Evolutionary conservation across 2,329 filamentous ascomycete species (phyloP).

Genomic region (Lojkania enalia): DNA sequence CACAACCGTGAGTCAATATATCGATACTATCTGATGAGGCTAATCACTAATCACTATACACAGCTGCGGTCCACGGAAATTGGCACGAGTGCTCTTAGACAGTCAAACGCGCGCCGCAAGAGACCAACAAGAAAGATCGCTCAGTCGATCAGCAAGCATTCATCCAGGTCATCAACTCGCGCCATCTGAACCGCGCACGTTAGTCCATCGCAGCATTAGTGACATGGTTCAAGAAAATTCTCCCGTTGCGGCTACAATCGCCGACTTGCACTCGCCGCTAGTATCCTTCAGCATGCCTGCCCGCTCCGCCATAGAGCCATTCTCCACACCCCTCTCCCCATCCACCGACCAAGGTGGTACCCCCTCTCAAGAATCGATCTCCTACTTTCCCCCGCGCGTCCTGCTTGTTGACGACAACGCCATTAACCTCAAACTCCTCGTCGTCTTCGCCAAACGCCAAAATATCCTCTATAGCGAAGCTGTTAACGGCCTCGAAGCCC

Average conservation of each 20-base stretch:
- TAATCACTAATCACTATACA: slow-evolving; percentile 5
- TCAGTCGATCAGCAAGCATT: slow-evolving; percentile 21
- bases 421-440: slow-evolving; percentile 41
- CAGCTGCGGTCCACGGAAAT: neutral
- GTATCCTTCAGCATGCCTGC: slow-evolving; percentile 12
- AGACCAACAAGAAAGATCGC: neutral
- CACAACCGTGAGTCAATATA: slow-evolving; percentile 34
- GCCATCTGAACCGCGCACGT: too few relatives aligned
- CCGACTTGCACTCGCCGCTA: slow-evolving; percentile 9
- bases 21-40: neutral
- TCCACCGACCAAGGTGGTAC: too few relatives aligned
- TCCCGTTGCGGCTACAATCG: slow-evolving; percentile 1
- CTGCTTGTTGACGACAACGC: slow-evolving; percentile 41
- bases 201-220: slow-evolving; percentile 31
- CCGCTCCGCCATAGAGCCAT: neutral
- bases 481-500: slow-evolving; percentile 37
- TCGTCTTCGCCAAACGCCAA: slow-evolving; percentile 48
- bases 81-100: neutral
- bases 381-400: slow-evolving; percentile 35
- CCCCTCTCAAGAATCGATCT: slow-evolving; percentile 4
- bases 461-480: slow-evolving; percentile 32
- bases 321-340: neutral
- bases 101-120: neutral
- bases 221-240: slow-evolving; percentile 17
- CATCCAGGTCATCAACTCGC: too few relatives aligned